phyloP scores from a whole-genome alignment of 192 early-diverging fungal genomes.

The Gigaspora rosea region DNA sequence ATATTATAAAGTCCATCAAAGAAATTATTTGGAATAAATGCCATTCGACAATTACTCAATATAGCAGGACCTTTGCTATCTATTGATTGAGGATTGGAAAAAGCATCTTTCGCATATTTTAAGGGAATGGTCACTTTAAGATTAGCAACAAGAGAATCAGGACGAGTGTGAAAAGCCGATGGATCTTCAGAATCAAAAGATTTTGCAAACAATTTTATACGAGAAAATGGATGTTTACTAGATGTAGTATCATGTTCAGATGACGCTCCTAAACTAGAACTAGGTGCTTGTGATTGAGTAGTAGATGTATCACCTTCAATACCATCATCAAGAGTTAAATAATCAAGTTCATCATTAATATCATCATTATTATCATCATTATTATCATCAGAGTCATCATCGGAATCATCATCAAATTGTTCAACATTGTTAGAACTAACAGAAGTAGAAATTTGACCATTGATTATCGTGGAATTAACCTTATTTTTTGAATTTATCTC shows the following conservation, averaged over 20 bases:
- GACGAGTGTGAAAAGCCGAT: constrained; percentile 8
- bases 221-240: no score
- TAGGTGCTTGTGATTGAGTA: constrained; percentile 23
- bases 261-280: not conserved
- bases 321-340: constrained; percentile 14
- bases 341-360: constrained; percentile 2
- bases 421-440: not conserved
- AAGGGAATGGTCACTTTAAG: not conserved
- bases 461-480: no score
- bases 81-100: not conserved
- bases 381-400: not conserved
- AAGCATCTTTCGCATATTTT: constrained; percentile 10
- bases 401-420: not conserved
- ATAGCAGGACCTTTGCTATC: constrained; percentile 9
- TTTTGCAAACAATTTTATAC: constrained; percentile 16
- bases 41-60: constrained; percentile 15
- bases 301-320: constrained; percentile 9
- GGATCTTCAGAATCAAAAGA: constrained; percentile 32
- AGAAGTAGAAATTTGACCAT: no score
- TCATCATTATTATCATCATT: constrained; percentile 7
- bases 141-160: not conserved
- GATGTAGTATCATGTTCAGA: not conserved
- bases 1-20: constrained; percentile 48
- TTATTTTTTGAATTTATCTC: not conserved
- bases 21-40: constrained; percentile 45